Evolutionary conservation across 192 early-diverging fungal genomes (phyloP).

Genomic region (Coemansia sp.): DNA sequence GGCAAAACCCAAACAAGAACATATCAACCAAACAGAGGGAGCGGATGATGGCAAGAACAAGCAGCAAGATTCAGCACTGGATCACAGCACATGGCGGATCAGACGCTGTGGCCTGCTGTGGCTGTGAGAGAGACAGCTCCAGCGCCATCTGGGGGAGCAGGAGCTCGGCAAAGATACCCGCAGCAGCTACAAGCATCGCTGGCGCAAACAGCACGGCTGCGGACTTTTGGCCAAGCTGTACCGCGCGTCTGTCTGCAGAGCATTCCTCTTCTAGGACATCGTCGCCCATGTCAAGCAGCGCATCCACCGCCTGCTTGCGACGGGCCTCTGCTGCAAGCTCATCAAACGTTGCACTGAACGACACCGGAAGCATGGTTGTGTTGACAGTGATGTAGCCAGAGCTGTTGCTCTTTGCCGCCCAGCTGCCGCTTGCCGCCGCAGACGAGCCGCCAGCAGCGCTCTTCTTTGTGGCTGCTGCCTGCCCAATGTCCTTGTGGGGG

Average conservation of each 20-base stretch:
- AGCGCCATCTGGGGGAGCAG: constrained; percentile 34
- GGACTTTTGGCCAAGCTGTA: background rate
- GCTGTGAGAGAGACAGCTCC: constrained; percentile 37
- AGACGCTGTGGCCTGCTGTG: background rate
- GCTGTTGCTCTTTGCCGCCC: constrained; percentile 44
- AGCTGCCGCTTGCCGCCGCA: constrained; percentile 10
- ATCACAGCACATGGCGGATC: background rate
- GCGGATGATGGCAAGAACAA: background rate
- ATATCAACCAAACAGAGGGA: no score
- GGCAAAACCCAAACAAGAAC: no score
- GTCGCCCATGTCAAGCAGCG: constrained; percentile 33
- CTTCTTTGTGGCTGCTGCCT: constrained; percentile 30
- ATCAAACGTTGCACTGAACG: constrained; percentile 15
- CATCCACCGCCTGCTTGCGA: constrained; percentile 35
- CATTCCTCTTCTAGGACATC: background rate
- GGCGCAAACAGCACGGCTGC: background rate
- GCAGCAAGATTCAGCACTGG: background rate
- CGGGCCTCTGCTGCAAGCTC: constrained; percentile 25
- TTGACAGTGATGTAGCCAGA: constrained; percentile 47
- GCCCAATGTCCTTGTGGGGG: constrained; percentile 49
- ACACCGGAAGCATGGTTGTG: constrained; percentile 25
- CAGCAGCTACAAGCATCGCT: background rate
- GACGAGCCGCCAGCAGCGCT: constrained; percentile 11
- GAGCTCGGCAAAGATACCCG: constrained; percentile 24
- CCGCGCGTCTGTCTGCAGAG: background rate